These are phyloP conservation scores for Heliamphora exappendiculata DNA, from an alignment of 148 eudicot genomes.

Conservation along the genomic window DNA sequence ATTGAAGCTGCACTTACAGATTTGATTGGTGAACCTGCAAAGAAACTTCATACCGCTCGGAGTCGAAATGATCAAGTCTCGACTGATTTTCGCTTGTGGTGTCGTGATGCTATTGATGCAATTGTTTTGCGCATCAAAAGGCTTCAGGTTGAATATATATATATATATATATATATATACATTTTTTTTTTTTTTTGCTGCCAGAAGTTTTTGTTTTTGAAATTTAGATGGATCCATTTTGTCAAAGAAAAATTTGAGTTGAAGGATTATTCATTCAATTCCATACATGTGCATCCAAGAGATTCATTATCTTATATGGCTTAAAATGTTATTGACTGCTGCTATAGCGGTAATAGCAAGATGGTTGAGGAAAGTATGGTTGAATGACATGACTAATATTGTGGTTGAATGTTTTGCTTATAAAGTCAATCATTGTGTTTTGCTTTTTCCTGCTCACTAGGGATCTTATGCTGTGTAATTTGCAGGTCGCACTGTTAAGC, in stretches of 20 bases:
- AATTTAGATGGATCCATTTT: not conserved
- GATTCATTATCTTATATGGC: not conserved
- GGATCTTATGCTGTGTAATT: conserved; percentile 8
- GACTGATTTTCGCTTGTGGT: conserved; percentile 95
- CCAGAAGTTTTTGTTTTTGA: not conserved
- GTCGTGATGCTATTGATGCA: conserved; percentile 80
- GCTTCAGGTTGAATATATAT: conserved; percentile 92
- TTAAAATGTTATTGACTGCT: not conserved
- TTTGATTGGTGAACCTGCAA: conserved; percentile 97
- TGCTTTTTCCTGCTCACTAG: not conserved
- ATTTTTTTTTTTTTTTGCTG: conserved; percentile 2
- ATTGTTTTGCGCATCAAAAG: conserved; percentile 43
- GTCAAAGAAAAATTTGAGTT: not conserved
- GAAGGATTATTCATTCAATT: not conserved
- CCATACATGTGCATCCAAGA: not conserved
- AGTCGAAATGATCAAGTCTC: conserved; percentile 97
- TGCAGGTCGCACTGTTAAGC: conserved; percentile 62
- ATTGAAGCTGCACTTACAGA: conserved; percentile 98
- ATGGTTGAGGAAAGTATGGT: too few species aligned
- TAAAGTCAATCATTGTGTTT: not conserved
- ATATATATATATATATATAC: too few species aligned
- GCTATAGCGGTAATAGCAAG: not conserved
- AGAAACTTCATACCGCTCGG: conserved; percentile 97
- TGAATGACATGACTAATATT: not conserved
- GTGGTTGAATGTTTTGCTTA: not conserved